A percentile compares a stretch with the other conserved stretches of the same genome.
Evolutionary conservation across 2,329 filamentous ascomycete species (phyloP).

Genomic region (Colletotrichum tropicale): DNA sequence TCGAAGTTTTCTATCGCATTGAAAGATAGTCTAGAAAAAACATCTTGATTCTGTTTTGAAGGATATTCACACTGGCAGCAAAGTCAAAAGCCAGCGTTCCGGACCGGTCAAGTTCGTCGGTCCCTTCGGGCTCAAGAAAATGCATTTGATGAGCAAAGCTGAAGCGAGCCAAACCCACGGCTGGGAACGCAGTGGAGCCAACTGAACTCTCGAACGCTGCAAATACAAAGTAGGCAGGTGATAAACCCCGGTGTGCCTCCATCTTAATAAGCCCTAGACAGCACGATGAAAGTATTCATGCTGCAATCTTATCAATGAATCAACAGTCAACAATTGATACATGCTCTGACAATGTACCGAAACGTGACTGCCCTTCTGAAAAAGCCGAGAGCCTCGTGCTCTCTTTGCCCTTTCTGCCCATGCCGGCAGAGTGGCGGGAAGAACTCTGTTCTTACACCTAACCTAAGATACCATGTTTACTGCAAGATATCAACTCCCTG

Average conservation of each 20-base stretch:
- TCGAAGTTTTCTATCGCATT: background rate
- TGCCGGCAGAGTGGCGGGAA: background rate
- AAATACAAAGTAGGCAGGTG: background rate
- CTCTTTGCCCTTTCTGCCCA: background rate
- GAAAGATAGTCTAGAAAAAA: accelerated
- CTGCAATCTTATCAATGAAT: accelerated
- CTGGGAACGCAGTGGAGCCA: background rate
- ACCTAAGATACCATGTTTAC: background rate
- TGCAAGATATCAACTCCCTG: background rate
- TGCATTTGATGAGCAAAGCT: background rate
- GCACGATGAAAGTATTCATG: background rate
- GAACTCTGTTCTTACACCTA: background rate
- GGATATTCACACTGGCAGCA: background rate
- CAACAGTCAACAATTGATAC: background rate
- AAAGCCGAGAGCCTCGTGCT: background rate
- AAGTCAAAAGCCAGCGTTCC: background rate
- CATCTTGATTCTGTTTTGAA: too few species aligned
- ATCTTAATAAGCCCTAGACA: background rate
- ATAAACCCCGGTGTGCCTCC: background rate
- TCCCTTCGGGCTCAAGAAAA: background rate
- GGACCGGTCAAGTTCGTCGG: background rate
- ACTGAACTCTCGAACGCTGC: background rate
- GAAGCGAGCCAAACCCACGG: background rate
- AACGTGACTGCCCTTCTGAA: background rate
- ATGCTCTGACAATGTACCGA: background rate